Percentiles rank a stretch among this genome's conserved stretches.
phyloP scores from a whole-genome alignment of 441 rosid species.

The Euphorbia corollata region DNA sequence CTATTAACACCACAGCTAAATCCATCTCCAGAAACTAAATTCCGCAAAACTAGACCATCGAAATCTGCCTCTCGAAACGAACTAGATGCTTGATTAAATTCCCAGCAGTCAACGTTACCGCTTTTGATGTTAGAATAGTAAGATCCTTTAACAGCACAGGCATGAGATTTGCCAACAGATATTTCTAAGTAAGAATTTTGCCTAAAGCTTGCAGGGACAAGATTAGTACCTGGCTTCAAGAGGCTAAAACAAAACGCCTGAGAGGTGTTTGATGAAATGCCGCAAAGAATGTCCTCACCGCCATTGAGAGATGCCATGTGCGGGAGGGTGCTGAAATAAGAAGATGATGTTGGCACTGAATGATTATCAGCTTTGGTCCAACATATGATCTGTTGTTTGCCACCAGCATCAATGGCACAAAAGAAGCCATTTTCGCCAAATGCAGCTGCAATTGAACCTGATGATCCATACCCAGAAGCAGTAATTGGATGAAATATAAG shows the following conservation, averaged over 20 bases:
- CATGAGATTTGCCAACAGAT: conserved; percentile 69
- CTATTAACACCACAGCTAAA: conserved; percentile 72
- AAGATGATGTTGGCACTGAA: not conserved
- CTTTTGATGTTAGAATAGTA: conserved; percentile 55
- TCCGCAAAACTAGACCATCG: conserved; percentile 41
- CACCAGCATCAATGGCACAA: conserved; percentile 88
- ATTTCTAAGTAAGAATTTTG: conserved; percentile 54
- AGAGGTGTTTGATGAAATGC: conserved; percentile 55
- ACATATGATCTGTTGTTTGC: conserved; percentile 65
- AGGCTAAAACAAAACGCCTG: conserved; percentile 57
- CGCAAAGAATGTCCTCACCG: conserved; percentile 66
- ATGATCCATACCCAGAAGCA: conserved; percentile 65
- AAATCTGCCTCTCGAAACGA: not conserved
- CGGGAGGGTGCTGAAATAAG: too few species aligned
- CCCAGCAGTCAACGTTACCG: conserved; percentile 74
- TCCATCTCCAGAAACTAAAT: conserved; percentile 70
- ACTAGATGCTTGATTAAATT: conserved; percentile 27
- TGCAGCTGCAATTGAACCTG: conserved; percentile 70
- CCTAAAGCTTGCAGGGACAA: conserved; percentile 45
- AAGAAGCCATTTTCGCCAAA: conserved; percentile 60
- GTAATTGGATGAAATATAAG: conserved; percentile 15
- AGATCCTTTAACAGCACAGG: conserved; percentile 69
- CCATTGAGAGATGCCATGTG: conserved; percentile 55
- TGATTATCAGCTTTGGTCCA: conserved; percentile 53
- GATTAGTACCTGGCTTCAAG: conserved; percentile 40